phyloP scores from a whole-genome alignment of 176 grass and related monocot species.

The Cenchrus americanus region DNA sequence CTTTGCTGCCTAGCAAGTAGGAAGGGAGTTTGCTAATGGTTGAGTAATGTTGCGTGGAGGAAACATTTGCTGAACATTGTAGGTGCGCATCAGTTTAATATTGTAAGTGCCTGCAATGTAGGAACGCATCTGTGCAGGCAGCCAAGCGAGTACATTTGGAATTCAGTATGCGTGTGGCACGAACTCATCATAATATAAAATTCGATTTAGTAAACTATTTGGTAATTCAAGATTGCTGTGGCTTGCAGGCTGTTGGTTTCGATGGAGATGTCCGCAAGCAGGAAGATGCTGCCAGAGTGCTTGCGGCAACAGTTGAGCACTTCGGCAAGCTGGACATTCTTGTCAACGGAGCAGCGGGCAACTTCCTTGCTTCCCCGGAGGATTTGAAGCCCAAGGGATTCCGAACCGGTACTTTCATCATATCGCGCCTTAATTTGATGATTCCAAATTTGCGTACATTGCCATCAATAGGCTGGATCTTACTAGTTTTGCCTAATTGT shows the following conservation, averaged over 20 bases:
- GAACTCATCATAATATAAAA: not conserved
- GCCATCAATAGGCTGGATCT: not conserved
- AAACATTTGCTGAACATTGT: not conserved
- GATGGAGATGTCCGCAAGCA: constrained; percentile 90
- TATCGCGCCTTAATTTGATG: not conserved
- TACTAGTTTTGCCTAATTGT: constrained; percentile 8
- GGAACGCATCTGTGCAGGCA: not conserved
- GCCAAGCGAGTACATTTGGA: not conserved
- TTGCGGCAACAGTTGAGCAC: constrained; percentile 60
- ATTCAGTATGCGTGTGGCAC: not conserved
- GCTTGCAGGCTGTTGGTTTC: constrained; percentile 74
- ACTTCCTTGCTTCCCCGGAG: constrained; percentile 93
- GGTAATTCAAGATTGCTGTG: constrained; percentile 9
- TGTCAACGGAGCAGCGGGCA: constrained; percentile 88
- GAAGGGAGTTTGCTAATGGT: not conserved
- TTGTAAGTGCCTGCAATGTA: not conserved
- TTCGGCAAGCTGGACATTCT: constrained; percentile 90
- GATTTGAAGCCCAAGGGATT: constrained; percentile 94
- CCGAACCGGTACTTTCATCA: constrained; percentile 60
- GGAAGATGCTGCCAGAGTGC: constrained; percentile 77
- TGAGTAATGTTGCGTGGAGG: not conserved
- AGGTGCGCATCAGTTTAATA: not conserved
- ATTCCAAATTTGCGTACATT: not conserved
- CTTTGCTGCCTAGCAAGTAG: not conserved
- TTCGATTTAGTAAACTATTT: not conserved